Base-by-base conservation (phyloP, 148 eudicot genomes). In the Amaranthus cruentus region DNA sequence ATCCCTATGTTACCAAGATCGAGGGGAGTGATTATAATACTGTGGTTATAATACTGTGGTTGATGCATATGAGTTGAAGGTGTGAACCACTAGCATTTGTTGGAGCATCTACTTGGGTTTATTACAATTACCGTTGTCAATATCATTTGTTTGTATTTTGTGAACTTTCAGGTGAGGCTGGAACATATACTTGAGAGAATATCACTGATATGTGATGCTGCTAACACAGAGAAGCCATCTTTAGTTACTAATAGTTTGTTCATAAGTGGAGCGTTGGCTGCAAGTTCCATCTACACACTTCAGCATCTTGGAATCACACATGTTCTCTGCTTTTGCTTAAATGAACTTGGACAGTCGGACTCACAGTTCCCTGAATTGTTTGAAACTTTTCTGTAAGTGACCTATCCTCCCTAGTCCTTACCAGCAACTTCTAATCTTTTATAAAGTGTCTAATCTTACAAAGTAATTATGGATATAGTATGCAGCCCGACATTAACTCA, bases 141-240 rank as follows among this genome's bases (percentile, higher is more conserved):
- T 55, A 10, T 55, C 51, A 64, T 38, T 52, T 44, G 53, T 67
- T 15, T 69, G 44, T 54, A 2, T 55, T 49, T 47, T 72, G 62
- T 60, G 66, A 53, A 47, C 11, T 76, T 82, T 69, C 86, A 95
- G 99, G 91, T 95, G 75, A 89, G 99, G 78, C 87, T 95, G 70
- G 97, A 92, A 85, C 99, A 95, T 81, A 92, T 92, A 67, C 91
- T 95, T 77, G 97, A 95, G 83, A 87, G 99, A 79, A 92, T 92
- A 84, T 79, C 88, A 42, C 72, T 95, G 62, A 90, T 95, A 83
- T 92, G 91, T 50, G 97, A 92, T 82, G 99, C 97, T 73, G 99
- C 91, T 60, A 92, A 92, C 68, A 95, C 99, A 47, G 99, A 95
- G 84, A 95, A 86, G 69, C 97, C 99, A 71, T 88, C 99, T 28